Base-by-base conservation (phyloP, 306 rosid genomes). In the Biancaea sappan region DNA sequence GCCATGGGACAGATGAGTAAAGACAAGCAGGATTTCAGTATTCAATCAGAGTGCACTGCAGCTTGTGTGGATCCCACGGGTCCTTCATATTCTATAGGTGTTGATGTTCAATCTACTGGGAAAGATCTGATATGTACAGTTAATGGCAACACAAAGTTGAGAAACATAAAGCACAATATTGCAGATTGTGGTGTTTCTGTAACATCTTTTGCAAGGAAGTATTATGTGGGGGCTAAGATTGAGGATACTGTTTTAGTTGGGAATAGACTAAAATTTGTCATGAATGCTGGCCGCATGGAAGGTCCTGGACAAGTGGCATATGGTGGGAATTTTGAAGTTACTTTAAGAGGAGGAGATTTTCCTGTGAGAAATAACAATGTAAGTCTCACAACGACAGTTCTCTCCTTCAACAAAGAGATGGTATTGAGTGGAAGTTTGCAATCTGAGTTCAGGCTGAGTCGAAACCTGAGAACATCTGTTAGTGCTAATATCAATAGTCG, bases 401-500 rank as follows among this genome's bases (percentile, higher is more conserved):
- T 95, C 61, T 85, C 98, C 70, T 88, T 80, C 47, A 79, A 95
- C 57, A 88, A 95, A 74, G 99, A 92, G 80, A 87, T 8, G 70
- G 93, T 95, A 51, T 73, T 95, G 85, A 86, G 92, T 65, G 99
- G 97, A 81, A 82, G 77, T 43, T 50, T 95, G 58, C 92, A 77
- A 80, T 84, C 97, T 2, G 98, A 95, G 81, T 83, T 89, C 77
- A 90, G 89, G 72, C 79, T 90, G 53, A 78, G 85, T 72, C 83
- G 93, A 73, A 86, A 78, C 86, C 50, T 82, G 83, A 90, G 76
- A 76, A 61, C 88, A 66, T 75, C 96, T 0, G 80, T 90, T 37
- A 87, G 88, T 78, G 96, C 92, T 71, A 90, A 88, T 86, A 78
- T 95, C 71, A 95, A 90, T 81, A 95, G 87, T 78, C 98, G 84